Conservation (phyloP, 2,329 filamentous ascomycete genomes). For the Coleophoma crateriformis region DNA sequence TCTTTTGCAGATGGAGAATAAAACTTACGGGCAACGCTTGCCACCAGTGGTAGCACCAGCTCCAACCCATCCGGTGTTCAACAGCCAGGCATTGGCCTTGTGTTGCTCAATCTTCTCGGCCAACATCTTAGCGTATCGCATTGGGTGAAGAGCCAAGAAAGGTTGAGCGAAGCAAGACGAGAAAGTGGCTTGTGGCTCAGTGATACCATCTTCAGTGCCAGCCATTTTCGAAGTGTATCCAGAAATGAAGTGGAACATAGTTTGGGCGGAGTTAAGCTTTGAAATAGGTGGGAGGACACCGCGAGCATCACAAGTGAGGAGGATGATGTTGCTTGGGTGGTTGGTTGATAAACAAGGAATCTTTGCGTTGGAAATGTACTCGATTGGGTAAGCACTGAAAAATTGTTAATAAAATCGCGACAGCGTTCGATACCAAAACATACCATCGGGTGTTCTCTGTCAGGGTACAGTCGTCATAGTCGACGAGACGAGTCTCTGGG, state of each 20-base stretch:
- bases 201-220: constrained; percentile 94
- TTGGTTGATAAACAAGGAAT: constrained; percentile 85
- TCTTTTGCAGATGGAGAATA: neutral
- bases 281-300: constrained; percentile 97
- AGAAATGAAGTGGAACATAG: constrained; percentile 99
- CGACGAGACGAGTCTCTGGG: constrained; percentile 79
- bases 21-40: constrained; percentile 76
- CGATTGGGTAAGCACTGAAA: constrained; percentile 82
- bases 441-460: constrained; percentile 94
- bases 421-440: constrained; percentile 9
- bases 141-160: constrained; percentile 97
- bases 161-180: constrained; percentile 99
- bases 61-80: constrained; percentile 97
- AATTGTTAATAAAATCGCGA: constrained; percentile 3
- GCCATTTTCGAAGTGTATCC: constrained; percentile 99
- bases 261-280: constrained; percentile 89
- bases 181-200: constrained; percentile 97
- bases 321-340: constrained; percentile 95
- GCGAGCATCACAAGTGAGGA: constrained; percentile 95
- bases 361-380: constrained; percentile 99
- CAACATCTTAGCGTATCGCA: constrained; percentile 98
- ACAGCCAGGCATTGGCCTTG: constrained; percentile 94
- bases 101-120: constrained; percentile 96
- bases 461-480: constrained; percentile 92
- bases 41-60: constrained; percentile 86